Evolutionary conservation across 371 early-diverging fungal genomes (phyloP).

Genomic region (Mortierella sp.): DNA sequence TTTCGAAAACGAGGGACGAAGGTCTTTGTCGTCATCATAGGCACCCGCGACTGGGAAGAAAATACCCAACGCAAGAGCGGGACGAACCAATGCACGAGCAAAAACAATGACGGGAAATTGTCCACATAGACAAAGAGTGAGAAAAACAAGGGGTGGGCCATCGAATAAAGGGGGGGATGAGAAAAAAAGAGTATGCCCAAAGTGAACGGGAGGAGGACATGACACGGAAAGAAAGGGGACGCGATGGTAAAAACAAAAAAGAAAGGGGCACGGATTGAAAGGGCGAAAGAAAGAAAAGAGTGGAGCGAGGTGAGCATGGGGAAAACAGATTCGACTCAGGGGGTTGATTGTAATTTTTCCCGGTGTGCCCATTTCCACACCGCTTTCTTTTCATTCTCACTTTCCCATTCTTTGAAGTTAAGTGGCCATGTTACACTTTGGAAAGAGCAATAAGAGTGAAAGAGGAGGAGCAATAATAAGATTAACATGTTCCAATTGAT

Average conservation of each 20-base stretch:
- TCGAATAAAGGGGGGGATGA: constrained; percentile 29
- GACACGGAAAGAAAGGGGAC: background rate
- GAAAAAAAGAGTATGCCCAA: background rate
- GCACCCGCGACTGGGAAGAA: constrained; percentile 1
- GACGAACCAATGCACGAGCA: background rate
- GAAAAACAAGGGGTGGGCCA: constrained; percentile 34
- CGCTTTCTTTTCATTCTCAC: background rate
- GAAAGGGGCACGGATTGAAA: constrained; percentile 31
- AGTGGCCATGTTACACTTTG: background rate
- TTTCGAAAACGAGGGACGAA: too few species aligned
- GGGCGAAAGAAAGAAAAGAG: background rate
- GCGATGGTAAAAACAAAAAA: constrained; percentile 20
- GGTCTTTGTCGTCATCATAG: background rate
- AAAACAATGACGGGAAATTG: background rate
- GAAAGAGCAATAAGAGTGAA: background rate
- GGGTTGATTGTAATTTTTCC: background rate
- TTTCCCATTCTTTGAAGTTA: background rate
- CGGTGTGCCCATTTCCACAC: background rate
- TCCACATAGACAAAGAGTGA: constrained; percentile 4
- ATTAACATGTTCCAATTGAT: background rate
- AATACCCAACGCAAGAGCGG: background rate
- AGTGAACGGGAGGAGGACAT: constrained; percentile 1
- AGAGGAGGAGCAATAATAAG: background rate
- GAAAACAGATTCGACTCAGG: constrained; percentile 3
- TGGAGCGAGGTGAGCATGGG: background rate